Evolutionary conservation across 2,329 filamentous ascomycete species (phyloP).

Genomic region (Daldinia eschscholtzii): DNA sequence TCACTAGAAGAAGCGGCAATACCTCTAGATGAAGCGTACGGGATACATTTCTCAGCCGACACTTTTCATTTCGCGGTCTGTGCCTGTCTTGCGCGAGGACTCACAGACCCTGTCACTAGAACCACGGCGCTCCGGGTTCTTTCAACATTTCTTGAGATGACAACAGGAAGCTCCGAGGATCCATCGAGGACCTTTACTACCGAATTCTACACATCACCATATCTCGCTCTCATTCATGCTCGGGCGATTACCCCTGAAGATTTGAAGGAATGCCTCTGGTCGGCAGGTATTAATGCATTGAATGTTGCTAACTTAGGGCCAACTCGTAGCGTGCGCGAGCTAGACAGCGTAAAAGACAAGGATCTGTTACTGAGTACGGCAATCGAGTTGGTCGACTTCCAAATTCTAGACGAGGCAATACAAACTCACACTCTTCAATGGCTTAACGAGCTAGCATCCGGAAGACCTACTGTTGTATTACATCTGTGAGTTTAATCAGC

Average conservation of each 20-base stretch:
- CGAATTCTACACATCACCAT: constrained; percentile 64
- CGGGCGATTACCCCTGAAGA: constrained; percentile 70
- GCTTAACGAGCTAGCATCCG: constrained; percentile 68
- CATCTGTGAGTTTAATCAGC: constrained; percentile 64
- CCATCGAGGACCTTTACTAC: constrained; percentile 49
- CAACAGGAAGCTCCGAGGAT: constrained; percentile 50
- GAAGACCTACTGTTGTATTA: constrained; percentile 68
- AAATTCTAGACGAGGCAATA: constrained; percentile 71
- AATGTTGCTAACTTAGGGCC: constrained; percentile 57
- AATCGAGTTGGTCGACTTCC: constrained; percentile 75
- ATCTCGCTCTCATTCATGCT: constrained; percentile 70
- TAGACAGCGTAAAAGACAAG: constrained; percentile 66
- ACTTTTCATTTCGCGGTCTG: constrained; percentile 77
- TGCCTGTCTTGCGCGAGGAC: constrained; percentile 72
- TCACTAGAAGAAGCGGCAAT: constrained; percentile 73
- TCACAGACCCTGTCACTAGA: constrained; percentile 73
- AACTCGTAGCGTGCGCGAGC: constrained; percentile 58
- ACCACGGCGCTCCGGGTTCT: constrained; percentile 70
- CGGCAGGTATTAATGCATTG: constrained; percentile 65
- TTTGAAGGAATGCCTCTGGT: constrained; percentile 72
- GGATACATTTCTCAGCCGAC: constrained; percentile 72
- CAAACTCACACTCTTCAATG: constrained; percentile 71
- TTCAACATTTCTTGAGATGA: constrained; percentile 71
- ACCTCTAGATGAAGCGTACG: constrained; percentile 73
- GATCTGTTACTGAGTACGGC: constrained; percentile 73